phyloP scores from a whole-genome alignment of 345 rosid genomes.

The Citrus mangshanensis region DNA sequence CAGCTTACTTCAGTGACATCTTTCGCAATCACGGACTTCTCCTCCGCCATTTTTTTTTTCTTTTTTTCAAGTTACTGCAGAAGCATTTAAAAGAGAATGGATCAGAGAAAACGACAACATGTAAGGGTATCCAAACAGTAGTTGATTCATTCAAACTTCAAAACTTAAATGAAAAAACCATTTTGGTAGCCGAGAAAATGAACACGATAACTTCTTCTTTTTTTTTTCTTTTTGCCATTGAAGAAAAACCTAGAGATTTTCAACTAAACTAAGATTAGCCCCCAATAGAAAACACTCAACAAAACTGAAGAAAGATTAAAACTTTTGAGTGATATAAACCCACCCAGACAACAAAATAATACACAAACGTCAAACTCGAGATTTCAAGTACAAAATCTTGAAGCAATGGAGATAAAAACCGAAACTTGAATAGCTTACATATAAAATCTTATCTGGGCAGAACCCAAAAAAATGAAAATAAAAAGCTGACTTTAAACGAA shows the following conservation, averaged over 20 bases:
- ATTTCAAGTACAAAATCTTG: not conserved
- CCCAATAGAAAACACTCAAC: not conserved
- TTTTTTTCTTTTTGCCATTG: too few species aligned
- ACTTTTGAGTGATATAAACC: not conserved
- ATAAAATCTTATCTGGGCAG: not conserved
- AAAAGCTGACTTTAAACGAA: not conserved
- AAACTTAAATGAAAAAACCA: not conserved
- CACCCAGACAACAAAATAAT: not conserved
- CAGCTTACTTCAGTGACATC: constrained; percentile 60
- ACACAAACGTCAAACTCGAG: not conserved
- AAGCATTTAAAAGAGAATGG: constrained; percentile 5
- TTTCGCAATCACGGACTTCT: constrained; percentile 39
- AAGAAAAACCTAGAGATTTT: too few species aligned
- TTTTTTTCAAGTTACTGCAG: constrained; percentile 12
- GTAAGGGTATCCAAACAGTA: not conserved
- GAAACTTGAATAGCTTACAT: not conserved
- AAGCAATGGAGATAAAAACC: not conserved
- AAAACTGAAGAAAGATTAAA: not conserved
- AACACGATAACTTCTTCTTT: not conserved
- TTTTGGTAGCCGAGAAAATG: not conserved
- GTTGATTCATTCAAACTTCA: not conserved
- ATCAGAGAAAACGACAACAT: not conserved
- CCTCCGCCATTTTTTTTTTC: constrained; percentile 33
- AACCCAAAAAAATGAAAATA: not conserved
- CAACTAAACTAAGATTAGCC: not conserved